Conservation (phyloP, 2,329 filamentous ascomycete species). For the Zymoseptoria pseudotritici region DNA sequence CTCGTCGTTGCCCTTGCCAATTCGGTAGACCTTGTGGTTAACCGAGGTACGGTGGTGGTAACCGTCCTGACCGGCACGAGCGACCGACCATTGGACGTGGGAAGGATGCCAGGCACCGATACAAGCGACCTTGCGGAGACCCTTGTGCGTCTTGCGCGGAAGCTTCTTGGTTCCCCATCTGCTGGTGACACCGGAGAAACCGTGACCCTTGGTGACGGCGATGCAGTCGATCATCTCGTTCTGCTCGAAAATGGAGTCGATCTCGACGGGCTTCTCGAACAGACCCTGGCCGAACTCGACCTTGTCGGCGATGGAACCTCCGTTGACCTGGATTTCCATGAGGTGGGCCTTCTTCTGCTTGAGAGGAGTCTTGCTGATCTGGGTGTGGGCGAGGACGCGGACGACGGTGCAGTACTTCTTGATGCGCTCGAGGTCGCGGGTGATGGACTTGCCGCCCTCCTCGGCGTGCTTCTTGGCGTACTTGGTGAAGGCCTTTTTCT, state of each 20-base stretch:
- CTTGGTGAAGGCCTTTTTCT: constrained; percentile 99
- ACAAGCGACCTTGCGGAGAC: constrained; percentile 99
- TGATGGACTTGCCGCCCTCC: constrained; percentile 80
- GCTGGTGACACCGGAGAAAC: constrained; percentile 92
- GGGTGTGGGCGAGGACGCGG: constrained; percentile 97
- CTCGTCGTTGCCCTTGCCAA: constrained; percentile 86
- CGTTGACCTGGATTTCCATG: constrained; percentile 99
- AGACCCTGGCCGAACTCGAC: constrained; percentile 89
- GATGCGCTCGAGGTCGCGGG: constrained; percentile 97
- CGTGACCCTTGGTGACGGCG: constrained; percentile 99
- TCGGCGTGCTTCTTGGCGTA: constrained; percentile 99
- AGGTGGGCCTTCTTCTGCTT: constrained; percentile 99
- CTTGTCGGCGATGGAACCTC: constrained; percentile 92
- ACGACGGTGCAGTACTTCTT: constrained; percentile 99
- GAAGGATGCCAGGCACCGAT: constrained; percentile 99
- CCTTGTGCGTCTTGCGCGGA: constrained; percentile 99
- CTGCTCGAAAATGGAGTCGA: constrained; percentile 95
- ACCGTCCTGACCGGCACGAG: constrained; percentile 98
- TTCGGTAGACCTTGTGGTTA: constrained; percentile 99
- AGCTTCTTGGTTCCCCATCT: constrained; percentile 99
- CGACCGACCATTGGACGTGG: constrained; percentile 99
- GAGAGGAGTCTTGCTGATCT: constrained; percentile 97
- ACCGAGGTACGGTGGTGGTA: constrained; percentile 99
- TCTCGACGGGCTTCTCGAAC: constrained; percentile 97
- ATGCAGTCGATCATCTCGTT: constrained; percentile 99